Conservation (phyloP, 2,329 filamentous ascomycete species). For the Emergomyces pasteurianus region DNA sequence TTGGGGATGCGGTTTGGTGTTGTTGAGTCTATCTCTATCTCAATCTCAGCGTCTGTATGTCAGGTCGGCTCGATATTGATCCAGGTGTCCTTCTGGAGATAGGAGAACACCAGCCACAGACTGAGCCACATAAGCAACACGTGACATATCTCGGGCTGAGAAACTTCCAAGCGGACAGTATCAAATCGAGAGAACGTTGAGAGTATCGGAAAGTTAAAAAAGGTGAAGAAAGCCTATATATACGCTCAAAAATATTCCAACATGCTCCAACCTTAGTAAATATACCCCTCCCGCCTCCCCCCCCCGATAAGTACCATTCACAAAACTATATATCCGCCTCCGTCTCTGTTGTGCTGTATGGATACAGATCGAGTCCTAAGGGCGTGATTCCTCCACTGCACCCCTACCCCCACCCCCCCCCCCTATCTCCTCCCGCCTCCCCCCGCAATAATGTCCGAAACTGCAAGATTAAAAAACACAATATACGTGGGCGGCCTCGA, state of each 20-base stretch:
- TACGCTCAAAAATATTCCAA: background rate
- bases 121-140: background rate
- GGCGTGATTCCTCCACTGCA: background rate
- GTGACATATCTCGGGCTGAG: background rate
- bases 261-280: background rate
- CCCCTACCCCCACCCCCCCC: background rate
- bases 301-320: background rate
- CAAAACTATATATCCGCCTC: background rate
- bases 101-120: background rate
- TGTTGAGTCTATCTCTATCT: background rate
- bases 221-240: background rate
- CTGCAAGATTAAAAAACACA: conserved; percentile 73
- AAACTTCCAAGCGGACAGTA: no score
- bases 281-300: no score
- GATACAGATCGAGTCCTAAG: background rate
- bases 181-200: background rate
- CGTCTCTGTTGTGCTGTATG: background rate
- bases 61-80: background rate
- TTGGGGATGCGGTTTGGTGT: background rate
- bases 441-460: conserved; percentile 57
- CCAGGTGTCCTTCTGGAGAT: conserved; percentile 1
- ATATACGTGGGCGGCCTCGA: conserved; percentile 87
- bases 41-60: background rate
- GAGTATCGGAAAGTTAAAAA: background rate
- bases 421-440: background rate